Evolutionary conservation across 352 stramenopile species (phyloP).

Genomic region (Phytophthora brassicae): DNA sequence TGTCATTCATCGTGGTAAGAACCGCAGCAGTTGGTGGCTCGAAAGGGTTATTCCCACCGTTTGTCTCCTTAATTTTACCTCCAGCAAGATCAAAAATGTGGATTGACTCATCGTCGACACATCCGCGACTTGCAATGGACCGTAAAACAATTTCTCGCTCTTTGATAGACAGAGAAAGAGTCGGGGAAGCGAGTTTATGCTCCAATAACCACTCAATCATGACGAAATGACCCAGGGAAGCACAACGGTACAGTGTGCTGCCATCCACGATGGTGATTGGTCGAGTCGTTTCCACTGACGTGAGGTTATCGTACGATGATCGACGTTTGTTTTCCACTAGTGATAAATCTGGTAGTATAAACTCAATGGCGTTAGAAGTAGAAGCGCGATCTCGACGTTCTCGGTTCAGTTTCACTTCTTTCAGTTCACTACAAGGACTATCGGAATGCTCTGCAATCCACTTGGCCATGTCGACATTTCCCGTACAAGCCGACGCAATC

Average conservation of each 20-base stretch:
- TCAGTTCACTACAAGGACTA: background rate
- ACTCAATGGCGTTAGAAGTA: conserved; percentile 24
- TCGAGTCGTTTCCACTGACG: conserved; percentile 7
- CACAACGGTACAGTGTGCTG: conserved; percentile 28
- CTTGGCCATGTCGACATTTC: conserved; percentile 34
- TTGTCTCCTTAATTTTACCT: background rate
- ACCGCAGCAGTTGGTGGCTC: conserved; percentile 15
- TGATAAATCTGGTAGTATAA: conserved; percentile 8
- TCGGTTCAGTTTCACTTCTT: conserved; percentile 7
- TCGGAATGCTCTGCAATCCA: conserved; percentile 31
- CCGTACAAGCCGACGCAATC: conserved; percentile 23
- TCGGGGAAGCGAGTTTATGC: conserved; percentile 11
- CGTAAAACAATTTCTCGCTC: conserved; percentile 30
- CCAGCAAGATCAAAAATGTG: conserved; percentile 5
- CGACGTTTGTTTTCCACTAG: conserved; percentile 17
- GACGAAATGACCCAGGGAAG: conserved; percentile 15
- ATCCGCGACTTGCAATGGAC: conserved; percentile 23
- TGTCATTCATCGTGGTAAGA: conserved; percentile 13
- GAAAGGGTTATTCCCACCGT: background rate
- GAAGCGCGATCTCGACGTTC: conserved; percentile 19
- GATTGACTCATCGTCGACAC: conserved; percentile 15
- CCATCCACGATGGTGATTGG: conserved; percentile 29
- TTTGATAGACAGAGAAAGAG: conserved; percentile 28
- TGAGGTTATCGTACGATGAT: conserved; percentile 22
- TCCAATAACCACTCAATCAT: conserved; percentile 40